Evolutionary conservation across 108 stramenopile species (phyloP).

Genomic region (Skeletonema grethae): DNA sequence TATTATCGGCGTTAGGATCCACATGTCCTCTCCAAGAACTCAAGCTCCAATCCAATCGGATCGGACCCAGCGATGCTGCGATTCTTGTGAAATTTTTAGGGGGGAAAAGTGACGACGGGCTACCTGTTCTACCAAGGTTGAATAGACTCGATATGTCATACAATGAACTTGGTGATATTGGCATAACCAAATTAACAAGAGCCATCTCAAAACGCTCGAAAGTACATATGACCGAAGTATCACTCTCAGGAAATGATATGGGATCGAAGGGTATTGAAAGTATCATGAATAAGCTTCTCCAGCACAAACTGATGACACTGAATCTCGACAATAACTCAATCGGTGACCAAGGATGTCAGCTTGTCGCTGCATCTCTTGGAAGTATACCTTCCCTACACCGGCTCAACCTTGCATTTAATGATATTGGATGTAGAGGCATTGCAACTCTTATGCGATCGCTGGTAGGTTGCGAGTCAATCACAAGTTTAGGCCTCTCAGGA

Average conservation of each 20-base stretch:
- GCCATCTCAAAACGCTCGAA: slow-evolving; percentile 67
- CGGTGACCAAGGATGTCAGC: slow-evolving; percentile 88
- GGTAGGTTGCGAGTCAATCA: slow-evolving; percentile 82
- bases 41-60: slow-evolving; percentile 72
- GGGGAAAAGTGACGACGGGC: slow-evolving; percentile 49
- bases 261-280: slow-evolving; percentile 73
- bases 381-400: slow-evolving; percentile 73
- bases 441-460: slow-evolving; percentile 84
- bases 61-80: slow-evolving; percentile 63
- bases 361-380: slow-evolving; percentile 83
- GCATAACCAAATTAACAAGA: slow-evolving; percentile 68
- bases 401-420: slow-evolving; percentile 82
- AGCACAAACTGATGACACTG: slow-evolving; percentile 77
- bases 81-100: slow-evolving; percentile 70
- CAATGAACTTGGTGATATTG: slow-evolving; percentile 83
- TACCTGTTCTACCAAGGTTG: slow-evolving; percentile 67
- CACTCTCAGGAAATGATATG: slow-evolving; percentile 74
- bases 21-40: slow-evolving; percentile 74
- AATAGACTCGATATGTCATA: slow-evolving; percentile 83
- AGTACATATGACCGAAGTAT: slow-evolving; percentile 64
- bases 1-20: slow-evolving; percentile 68
- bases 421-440: slow-evolving; percentile 84
- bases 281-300: slow-evolving; percentile 86
- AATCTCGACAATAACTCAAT: slow-evolving; percentile 87
- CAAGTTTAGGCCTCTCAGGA: slow-evolving; percentile 80